Conservation (phyloP, 2,329 filamentous ascomycete species). For the Aspergillus calidoustus region DNA sequence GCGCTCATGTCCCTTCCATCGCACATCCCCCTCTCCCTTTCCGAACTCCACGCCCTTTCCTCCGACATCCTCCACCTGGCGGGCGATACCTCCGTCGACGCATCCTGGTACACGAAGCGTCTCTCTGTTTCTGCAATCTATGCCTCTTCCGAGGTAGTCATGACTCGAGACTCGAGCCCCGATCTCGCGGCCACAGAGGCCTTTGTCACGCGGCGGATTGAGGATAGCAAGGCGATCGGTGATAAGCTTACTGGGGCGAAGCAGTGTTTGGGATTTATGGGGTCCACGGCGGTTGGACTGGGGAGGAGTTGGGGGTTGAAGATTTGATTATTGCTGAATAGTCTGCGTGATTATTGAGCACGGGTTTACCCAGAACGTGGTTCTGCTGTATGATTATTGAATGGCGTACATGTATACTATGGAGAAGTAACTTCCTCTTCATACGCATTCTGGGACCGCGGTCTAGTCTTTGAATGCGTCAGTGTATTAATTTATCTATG, state of each 20-base stretch:
- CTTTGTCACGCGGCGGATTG: constrained; percentile 77
- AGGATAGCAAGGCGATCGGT: constrained; percentile 69
- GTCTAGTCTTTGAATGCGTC: not conserved
- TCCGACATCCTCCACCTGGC: constrained; percentile 92
- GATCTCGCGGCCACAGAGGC: constrained; percentile 76
- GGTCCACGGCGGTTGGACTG: constrained; percentile 76
- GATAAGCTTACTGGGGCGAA: constrained; percentile 66
- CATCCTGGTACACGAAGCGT: constrained; percentile 82
- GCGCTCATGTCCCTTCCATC: constrained; percentile 86
- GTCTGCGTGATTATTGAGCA: too few relatives aligned
- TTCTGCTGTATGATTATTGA: not conserved
- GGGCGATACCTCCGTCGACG: constrained; percentile 80
- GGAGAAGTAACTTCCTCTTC: not conserved
- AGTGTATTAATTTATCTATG: not conserved
- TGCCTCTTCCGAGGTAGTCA: constrained; percentile 83
- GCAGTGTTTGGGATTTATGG: constrained; percentile 83
- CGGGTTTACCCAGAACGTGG: not conserved
- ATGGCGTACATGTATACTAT: not conserved
- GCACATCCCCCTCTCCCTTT: constrained; percentile 74
- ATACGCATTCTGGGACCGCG: not conserved
- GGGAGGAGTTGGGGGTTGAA: constrained; percentile 85
- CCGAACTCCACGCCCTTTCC: constrained; percentile 78
- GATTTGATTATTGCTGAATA: constrained; percentile 56
- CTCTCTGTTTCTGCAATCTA: constrained; percentile 68
- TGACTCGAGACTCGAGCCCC: constrained; percentile 82